Conservation (phyloP, 352 stramenopile genomes). For the Globisporangium parvum region DNA sequence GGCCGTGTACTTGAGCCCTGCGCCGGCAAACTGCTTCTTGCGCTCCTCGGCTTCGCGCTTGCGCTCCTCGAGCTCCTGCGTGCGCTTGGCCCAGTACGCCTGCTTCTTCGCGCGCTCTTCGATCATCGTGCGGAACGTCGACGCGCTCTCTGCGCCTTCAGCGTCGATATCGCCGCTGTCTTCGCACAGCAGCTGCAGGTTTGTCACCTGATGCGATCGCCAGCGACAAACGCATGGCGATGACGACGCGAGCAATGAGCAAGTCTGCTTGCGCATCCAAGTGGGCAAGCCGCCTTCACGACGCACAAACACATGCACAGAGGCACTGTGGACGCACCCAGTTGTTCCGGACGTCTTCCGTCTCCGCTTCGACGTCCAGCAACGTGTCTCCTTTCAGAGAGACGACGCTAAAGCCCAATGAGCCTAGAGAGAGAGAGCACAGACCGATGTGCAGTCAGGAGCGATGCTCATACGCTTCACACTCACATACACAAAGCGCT, state of each 20-base stretch:
- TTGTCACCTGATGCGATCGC: slow-evolving; percentile 32
- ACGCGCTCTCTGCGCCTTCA: slow-evolving; percentile 13
- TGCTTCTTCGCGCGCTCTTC: slow-evolving; percentile 76
- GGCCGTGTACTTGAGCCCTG: slow-evolving; percentile 80
- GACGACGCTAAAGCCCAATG: slow-evolving; percentile 38
- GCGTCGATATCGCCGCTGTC: slow-evolving; percentile 30
- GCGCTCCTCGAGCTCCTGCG: slow-evolving; percentile 66
- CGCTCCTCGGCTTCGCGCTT: slow-evolving; percentile 70
- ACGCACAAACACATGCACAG: not conserved
- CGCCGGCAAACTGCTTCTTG: slow-evolving; percentile 68
- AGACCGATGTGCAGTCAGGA: not conserved
- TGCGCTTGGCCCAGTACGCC: slow-evolving; percentile 71
- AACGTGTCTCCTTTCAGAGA: slow-evolving; percentile 55
- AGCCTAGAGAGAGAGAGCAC: slow-evolving; percentile 16
- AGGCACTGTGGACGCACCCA: slow-evolving; percentile 34
- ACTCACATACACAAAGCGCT: not conserved
- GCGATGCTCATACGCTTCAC: not conserved
- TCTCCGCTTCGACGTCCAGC: slow-evolving; percentile 70
- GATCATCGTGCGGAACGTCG: slow-evolving; percentile 65
- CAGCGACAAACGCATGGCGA: not conserved
- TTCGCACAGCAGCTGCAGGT: slow-evolving; percentile 71
- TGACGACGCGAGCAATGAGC: not conserved
- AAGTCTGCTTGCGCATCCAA: not conserved
- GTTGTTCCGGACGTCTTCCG: slow-evolving; percentile 44
- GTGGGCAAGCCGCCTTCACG: not conserved